Base-by-base conservation (phyloP, 83 land plant genomes). In the Thuja plicata region DNA sequence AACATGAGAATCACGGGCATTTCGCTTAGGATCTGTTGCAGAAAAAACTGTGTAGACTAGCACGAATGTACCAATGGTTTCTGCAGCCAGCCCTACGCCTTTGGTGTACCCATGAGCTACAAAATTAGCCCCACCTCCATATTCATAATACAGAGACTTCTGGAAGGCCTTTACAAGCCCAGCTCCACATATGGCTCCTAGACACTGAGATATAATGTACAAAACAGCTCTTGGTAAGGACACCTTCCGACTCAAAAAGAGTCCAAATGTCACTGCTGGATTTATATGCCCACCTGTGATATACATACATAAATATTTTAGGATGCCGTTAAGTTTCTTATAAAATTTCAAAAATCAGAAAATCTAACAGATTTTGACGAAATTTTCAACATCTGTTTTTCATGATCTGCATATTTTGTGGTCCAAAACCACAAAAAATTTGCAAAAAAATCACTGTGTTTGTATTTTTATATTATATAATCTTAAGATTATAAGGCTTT, bases 201-300 rank as follows among this genome's bases (percentile, higher is more conserved):
- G 27, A 74, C 94, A 91, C 90, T 94, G 95, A 0, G 92, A 94
- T 38, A 93, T 73, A 79, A 94, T 94, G 95, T 94, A 94, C 50
- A 92, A 12, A 54, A 94, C 66, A 19, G 93, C 92, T 32, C 95
- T 60, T 3, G 89, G 45, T 62, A 94, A 91, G 38, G 94, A 94
- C 88, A 94, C 92, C 91, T 94, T 94, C 30, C 95, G 77, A 5
- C 90, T 94, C 90, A 94, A 37, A 60, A 94, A 92, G 87, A 94
- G 46, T 77, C 94, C 95, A 77, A 94, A 91, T 27, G 94, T 94
- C 89, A 94, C 95, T 66, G 95, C 94, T 16, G 95, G 94, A 90
- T 92, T 94, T 1, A 94, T 94, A 90, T 94, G 95, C 27, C 95
- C 95, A 38, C 93, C 94, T 93, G 82, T 13, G 6, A 60, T 60